Conservation (phyloP, 2,329 filamentous ascomycete genomes). For the Aspergillus pseudoglaucus region DNA sequence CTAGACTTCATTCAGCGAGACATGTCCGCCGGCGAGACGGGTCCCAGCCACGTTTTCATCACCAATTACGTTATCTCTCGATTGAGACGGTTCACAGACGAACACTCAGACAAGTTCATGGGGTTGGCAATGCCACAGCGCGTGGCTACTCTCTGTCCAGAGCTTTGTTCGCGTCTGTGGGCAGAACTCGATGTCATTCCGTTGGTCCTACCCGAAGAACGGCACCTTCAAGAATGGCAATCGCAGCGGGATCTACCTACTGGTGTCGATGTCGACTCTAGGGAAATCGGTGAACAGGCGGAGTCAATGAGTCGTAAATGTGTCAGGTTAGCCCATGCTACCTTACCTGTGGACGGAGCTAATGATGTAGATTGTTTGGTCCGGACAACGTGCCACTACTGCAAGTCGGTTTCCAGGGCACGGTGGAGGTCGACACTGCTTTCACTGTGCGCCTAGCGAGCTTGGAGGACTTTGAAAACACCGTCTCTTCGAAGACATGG, state of each 20-base stretch:
- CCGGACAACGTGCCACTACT: constrained; percentile 64
- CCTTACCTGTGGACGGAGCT: constrained; percentile 1
- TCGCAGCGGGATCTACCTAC: constrained; percentile 19
- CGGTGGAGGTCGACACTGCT: constrained; percentile 64
- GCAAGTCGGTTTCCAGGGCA: constrained; percentile 58
- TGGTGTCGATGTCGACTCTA: constrained; percentile 41
- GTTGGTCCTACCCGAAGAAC: constrained; percentile 50
- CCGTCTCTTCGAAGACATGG: constrained; percentile 60
- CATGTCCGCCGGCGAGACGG: constrained; percentile 42
- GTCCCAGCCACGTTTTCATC: constrained; percentile 40
- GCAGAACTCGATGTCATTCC: constrained; percentile 69
- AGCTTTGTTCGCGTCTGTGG: constrained; percentile 66
- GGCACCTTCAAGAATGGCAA: constrained; percentile 1
- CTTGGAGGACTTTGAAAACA: constrained; percentile 52
- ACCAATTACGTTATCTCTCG: constrained; percentile 55
- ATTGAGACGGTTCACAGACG: constrained; percentile 54
- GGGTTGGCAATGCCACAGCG: constrained; percentile 63
- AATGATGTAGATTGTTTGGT: constrained; percentile 56
- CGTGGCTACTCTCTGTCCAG: constrained; percentile 55
- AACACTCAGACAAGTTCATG: constrained; percentile 67
- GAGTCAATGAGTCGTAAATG: constrained; percentile 77
- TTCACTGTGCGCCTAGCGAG: constrained; percentile 58
- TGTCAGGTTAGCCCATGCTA: constrained; percentile 48
- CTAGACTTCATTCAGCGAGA: constrained; percentile 63
- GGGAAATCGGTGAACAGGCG: constrained; percentile 70